These are phyloP conservation scores for Boletus tomentosulus DNA, from an alignment of 768 basidiomycete genomes.

Conservation along the genomic window DNA sequence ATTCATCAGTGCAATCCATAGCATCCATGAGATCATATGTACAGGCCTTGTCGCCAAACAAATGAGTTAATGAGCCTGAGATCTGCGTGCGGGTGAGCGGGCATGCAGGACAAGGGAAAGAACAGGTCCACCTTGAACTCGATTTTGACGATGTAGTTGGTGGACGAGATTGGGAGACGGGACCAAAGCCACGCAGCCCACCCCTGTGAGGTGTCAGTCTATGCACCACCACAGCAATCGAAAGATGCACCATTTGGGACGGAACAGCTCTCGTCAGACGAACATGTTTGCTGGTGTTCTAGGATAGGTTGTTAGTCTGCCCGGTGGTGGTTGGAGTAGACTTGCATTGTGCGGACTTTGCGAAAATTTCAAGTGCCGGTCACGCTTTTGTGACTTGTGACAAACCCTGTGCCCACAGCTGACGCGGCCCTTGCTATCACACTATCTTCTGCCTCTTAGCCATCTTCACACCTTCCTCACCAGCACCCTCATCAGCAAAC, in stretches of 20 bases:
- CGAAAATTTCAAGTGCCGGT: no score
- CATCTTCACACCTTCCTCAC: no score
- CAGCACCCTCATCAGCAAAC: no score
- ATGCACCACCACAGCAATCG: no score
- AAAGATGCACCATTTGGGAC: constrained; percentile 70
- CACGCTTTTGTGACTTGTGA: no score
- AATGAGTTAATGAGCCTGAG: constrained; percentile 63
- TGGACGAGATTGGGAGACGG: constrained; percentile 73
- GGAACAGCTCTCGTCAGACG: constrained; percentile 76
- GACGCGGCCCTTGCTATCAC: no score
- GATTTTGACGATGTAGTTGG: constrained; percentile 82
- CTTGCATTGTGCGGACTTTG: no score
- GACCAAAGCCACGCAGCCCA: constrained; percentile 78
- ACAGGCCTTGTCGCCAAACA: constrained; percentile 88
- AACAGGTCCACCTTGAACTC: constrained; percentile 77
- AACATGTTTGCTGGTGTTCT: constrained; percentile 95
- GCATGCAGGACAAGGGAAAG: background rate
- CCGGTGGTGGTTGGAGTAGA: background rate
- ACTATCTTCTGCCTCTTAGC: no score
- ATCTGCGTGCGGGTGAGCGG: constrained; percentile 41
- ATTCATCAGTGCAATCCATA: background rate
- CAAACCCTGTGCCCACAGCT: no score
- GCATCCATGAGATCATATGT: constrained; percentile 20
- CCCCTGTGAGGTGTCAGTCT: constrained; percentile 46
- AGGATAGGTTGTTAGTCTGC: background rate